Percentiles rank a stretch among this genome's conserved stretches.
Evolutionary conservation across 31 red algal species (phyloP).

Genomic region (Odonthalia washingtoniensis): DNA sequence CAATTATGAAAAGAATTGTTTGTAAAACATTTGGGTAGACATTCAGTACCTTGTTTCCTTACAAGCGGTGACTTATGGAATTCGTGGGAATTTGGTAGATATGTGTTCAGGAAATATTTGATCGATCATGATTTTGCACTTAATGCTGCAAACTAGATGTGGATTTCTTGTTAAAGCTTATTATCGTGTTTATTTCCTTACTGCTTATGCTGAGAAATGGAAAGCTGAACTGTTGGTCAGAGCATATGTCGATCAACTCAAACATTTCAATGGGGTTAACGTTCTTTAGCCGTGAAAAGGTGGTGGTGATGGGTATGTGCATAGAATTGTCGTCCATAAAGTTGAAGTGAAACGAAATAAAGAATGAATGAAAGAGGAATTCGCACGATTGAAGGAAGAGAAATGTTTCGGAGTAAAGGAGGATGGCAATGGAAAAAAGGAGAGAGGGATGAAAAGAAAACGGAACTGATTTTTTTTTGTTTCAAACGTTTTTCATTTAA

Average conservation of each 20-base stretch:
- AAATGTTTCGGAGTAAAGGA: too few relatives aligned
- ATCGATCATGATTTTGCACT: constrained; percentile 87
- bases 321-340: constrained; percentile 84
- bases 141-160: constrained; percentile 97
- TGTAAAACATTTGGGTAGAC: constrained; percentile 89
- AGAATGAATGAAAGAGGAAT: constrained; percentile 67
- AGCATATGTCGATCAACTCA: constrained; percentile 79
- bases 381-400: too few relatives aligned
- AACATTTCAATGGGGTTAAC: constrained; percentile 69
- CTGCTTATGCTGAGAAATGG: constrained; percentile 79
- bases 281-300: constrained; percentile 82
- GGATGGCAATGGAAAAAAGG: too few relatives aligned
- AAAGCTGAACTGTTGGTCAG: constrained; percentile 75
- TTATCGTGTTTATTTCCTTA: constrained; percentile 90
- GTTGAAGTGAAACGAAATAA: constrained; percentile 79
- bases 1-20: constrained; percentile 80
- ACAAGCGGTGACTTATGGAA: constrained; percentile 96
- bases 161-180: constrained; percentile 90
- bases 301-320: constrained; percentile 87
- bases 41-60: constrained; percentile 91
- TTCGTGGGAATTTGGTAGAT: constrained; percentile 83
- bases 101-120: constrained; percentile 80
- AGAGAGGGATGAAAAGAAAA: too few relatives aligned
- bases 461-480: too few relatives aligned
- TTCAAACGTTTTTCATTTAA: too few relatives aligned